phyloP scores from a whole-genome alignment of 331 rosid genomes.

The Quercus lobata region DNA sequence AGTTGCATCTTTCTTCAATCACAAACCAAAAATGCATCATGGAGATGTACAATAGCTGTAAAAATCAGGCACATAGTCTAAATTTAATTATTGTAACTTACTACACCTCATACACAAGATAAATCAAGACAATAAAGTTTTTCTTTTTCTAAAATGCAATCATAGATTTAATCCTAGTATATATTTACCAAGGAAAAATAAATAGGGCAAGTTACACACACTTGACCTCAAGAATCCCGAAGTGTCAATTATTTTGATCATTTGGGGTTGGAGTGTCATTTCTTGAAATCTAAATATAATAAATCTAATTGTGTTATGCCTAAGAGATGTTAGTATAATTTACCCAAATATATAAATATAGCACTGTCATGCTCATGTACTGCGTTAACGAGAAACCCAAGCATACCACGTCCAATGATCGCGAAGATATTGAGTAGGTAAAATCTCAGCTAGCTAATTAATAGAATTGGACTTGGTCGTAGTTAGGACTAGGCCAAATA shows the following conservation, averaged over 20 bases:
- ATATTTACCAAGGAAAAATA: not conserved
- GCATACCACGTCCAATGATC: conserved; percentile 8
- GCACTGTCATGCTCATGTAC: conserved; percentile 6
- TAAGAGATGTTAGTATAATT: too few species aligned
- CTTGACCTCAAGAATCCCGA: too few species aligned
- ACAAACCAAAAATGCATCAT: too few species aligned
- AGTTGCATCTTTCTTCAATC: too few species aligned
- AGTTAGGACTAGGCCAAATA: conserved; percentile 38
- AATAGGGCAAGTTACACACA: too few species aligned
- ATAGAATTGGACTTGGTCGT: conserved; percentile 25
- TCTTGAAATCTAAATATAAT: too few species aligned
- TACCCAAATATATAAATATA: not conserved
- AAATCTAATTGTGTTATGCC: too few species aligned
- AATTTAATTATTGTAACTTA: too few species aligned
- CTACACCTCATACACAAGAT: not conserved
- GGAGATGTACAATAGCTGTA: too few species aligned
- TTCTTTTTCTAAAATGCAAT: not conserved
- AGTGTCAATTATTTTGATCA: too few species aligned
- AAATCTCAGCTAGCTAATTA: conserved; percentile 28
- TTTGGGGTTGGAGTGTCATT: too few species aligned
- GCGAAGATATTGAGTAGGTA: conserved; percentile 37
- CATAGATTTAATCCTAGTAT: not conserved
- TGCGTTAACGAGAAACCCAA: conserved; percentile 21
- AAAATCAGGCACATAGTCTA: too few species aligned
- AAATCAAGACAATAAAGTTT: not conserved